Base-by-base conservation (phyloP, 352 stramenopile genomes). In the Phytophthora melonis region DNA sequence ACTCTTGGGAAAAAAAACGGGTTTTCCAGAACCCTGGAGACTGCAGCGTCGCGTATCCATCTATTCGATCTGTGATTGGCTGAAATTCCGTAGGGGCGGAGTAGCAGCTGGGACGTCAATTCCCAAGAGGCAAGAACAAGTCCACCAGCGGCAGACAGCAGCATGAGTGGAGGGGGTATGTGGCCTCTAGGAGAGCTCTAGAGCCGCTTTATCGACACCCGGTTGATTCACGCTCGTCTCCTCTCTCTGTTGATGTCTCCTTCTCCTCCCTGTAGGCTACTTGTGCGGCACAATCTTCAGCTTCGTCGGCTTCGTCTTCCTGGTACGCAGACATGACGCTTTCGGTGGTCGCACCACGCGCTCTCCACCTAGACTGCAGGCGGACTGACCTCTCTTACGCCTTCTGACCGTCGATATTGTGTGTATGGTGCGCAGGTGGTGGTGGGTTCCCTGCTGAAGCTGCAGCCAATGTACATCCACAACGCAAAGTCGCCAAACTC, bases 281-380 rank as follows among this genome's bases (percentile, higher is more conserved):
- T 75, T 95, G 30, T 92, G 84, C 49, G 88, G 87, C 66, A 87
- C 87, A 50, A 94, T 94, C 63, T 91, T 95, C 71, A 86, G 73
- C 63, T 95, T 95, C 65, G 68, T 83, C 0, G 89, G 89, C 36
- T 91, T 90, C 72, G 81, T 94, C 68, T 95, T 95, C 74, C 71
- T 93, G 77, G 88, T 95, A 65, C 36, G 23, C 23, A 57, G 58
- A 60, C 16, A 30, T 70, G 54, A 53, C 55, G 32, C 27, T 78
- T 58, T 60, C 57, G 41, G 34, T 66, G 43, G 25, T 69, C 55
- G 27, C 63, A 45, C 1, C 39, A 23, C 41, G n/a, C 45, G 27
- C 34, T 50, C 19, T 50, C 25, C 8, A 13, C 50, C 25, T 32
- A n/a, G 16, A 65, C 34, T 43, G 43, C 43, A 50, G 43, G 9